Evolutionary conservation across 305 asterid genomes (phyloP), one percentile per base, ranked within the genome.

Genomic region (Solanum chacoense): DNA sequence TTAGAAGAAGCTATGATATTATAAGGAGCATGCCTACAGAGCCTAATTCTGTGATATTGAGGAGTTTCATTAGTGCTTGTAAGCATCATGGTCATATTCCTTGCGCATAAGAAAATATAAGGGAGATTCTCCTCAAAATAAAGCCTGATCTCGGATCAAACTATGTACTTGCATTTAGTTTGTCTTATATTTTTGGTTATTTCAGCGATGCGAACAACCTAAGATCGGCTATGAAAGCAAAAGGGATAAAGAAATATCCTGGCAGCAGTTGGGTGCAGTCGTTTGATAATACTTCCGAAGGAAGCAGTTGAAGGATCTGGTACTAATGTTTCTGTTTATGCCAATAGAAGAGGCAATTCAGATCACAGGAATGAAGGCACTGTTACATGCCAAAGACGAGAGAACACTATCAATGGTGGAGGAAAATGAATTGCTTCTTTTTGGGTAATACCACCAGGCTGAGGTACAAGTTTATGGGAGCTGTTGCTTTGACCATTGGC

Each of bases 61-160:
- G 98, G 91, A 94, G 97, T 93, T 95, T 92, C 88, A 90, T 94
- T 20, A 94, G 95, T 88, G 93, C 96, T 85, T 95, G 98, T 40
- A 93, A 92, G 84, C 91, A 91, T 20, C 92, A 93, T 34, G 93
- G 92, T 29, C 63, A 79, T 71, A 87, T 87, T 90, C 85, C 90
- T 87, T 88, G 50, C 72, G 37, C 89, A 55, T 91, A 95, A 29
- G 88, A 92, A 76, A 87, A 85, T 86, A 79, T 94, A 38, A 81
- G 85, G 89, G 89, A 92, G 76, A 91, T 92, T 85, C 88, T 95
- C 50, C 91, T 92, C 6, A 87, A 92, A 90, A 88, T 92, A 11
- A 94, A 94, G 91, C 95, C 97, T 9, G 91, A 90, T 4, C 78
- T 93, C 31, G 98, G 95, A 88, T 92, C 95, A 14, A 95, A 95